Percentiles rank a stretch among this genome's conserved stretches.
Conservation (phyloP, 1,139 yeast species). For the Hyphopichia khmerensis region DNA sequence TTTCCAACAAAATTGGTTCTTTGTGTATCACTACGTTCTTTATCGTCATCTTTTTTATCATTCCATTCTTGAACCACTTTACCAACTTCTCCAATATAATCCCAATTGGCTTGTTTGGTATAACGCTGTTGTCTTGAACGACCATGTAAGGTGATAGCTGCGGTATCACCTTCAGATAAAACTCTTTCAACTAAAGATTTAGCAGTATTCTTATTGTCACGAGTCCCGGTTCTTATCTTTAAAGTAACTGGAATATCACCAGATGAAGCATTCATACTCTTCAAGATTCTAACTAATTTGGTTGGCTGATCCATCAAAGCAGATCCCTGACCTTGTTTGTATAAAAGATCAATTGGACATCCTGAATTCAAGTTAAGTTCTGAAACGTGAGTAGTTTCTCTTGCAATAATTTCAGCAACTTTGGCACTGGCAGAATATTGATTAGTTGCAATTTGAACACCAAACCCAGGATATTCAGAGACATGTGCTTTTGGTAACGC, state of each 20-base stretch:
- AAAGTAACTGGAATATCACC: constrained; percentile 91
- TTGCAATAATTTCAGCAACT: constrained; percentile 77
- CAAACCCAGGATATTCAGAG: constrained; percentile 83
- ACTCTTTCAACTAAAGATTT: constrained; percentile 67
- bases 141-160: constrained; percentile 93
- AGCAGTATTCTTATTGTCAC: constrained; percentile 86
- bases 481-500: constrained; percentile 90
- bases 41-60: constrained; percentile 49
- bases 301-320: constrained; percentile 92
- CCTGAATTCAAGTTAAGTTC: constrained; percentile 94
- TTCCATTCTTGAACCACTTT: constrained; percentile 62
- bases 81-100: constrained; percentile 77
- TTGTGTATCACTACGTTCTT: constrained; percentile 48
- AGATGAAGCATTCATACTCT: constrained; percentile 85
- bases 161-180: constrained; percentile 75
- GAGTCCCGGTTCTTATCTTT: constrained; percentile 88
- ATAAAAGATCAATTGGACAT: constrained; percentile 92
- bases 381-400: constrained; percentile 53
- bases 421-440: constrained; percentile 94
- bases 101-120: constrained; percentile 91
- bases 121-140: constrained; percentile 95
- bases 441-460: constrained; percentile 88
- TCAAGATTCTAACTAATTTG: constrained; percentile 69
- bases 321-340: constrained; percentile 93
- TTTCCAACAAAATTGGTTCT: constrained; percentile 76